phyloP scores from a whole-genome alignment of 352 stramenopile genomes.

The Globisporangium heterothallicum region DNA sequence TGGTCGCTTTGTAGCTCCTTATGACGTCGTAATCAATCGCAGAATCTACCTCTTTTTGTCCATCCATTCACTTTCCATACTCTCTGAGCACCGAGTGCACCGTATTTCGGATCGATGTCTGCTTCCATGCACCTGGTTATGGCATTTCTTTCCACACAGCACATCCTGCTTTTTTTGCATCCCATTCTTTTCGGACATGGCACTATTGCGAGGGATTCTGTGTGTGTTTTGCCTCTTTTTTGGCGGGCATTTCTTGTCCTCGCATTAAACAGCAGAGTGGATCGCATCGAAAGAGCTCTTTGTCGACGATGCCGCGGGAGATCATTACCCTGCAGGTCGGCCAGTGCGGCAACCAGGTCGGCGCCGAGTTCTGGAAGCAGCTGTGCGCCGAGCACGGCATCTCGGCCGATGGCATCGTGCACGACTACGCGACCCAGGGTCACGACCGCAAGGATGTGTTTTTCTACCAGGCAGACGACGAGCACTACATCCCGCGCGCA shows the following conservation, averaged over 20 bases:
- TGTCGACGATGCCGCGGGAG: constrained; percentile 95
- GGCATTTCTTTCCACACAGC: too few relatives aligned
- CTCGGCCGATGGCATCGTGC: constrained; percentile 93
- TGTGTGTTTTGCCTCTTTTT: background rate
- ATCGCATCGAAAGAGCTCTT: too few relatives aligned
- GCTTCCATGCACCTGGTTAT: background rate
- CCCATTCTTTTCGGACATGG: too few relatives aligned
- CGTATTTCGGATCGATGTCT: background rate
- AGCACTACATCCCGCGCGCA: constrained; percentile 97
- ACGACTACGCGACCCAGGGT: constrained; percentile 89
- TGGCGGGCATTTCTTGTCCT: background rate
- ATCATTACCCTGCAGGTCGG: constrained; percentile 99
- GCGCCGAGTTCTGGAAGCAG: constrained; percentile 99
- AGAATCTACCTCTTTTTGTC: background rate
- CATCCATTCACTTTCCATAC: background rate
- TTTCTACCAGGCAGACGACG: constrained; percentile 99
- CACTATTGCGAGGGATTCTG: background rate
- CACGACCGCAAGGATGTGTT: constrained; percentile 99
- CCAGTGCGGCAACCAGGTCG: constrained; percentile 99
- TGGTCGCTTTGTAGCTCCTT: background rate
- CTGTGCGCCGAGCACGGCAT: constrained; percentile 99
- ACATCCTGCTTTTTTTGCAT: too few relatives aligned
- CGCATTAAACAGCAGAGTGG: background rate
- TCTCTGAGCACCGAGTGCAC: too few relatives aligned
- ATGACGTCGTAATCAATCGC: background rate